Evolutionary conservation across 352 stramenopile species (phyloP).

Genomic region (Phytophthora quininea): DNA sequence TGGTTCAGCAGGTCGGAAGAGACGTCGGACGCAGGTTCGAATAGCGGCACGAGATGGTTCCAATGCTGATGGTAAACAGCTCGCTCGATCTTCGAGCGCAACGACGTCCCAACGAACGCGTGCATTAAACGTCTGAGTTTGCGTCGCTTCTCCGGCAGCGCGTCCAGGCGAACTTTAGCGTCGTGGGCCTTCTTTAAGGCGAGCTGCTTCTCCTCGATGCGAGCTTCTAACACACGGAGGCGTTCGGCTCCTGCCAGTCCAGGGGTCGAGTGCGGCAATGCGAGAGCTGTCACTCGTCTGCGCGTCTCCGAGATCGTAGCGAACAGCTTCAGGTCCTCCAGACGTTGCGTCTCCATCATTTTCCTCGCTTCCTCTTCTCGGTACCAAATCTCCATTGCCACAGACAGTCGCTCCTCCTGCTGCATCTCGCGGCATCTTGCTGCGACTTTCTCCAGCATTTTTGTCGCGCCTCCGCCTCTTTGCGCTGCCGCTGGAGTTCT

Average conservation of each 20-base stretch:
- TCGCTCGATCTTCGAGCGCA: slow-evolving; percentile 52
- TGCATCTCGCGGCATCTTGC: slow-evolving; percentile 58
- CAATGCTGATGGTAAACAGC: slow-evolving; percentile 50
- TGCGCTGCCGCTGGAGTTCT: slow-evolving; percentile 42
- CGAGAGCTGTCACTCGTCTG: slow-evolving; percentile 36
- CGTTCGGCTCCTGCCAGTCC: slow-evolving; percentile 35
- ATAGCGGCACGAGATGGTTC: slow-evolving; percentile 43
- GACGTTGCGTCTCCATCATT: slow-evolving; percentile 34
- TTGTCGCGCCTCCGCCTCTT: slow-evolving; percentile 34
- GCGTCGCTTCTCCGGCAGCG: slow-evolving; percentile 38
- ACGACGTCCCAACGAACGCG: slow-evolving; percentile 34
- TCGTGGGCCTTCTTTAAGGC: slow-evolving; percentile 24
- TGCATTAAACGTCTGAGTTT: slow-evolving; percentile 40
- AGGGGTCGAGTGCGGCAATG: slow-evolving; percentile 40
- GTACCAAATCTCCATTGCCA: slow-evolving; percentile 43
- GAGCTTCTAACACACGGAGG: slow-evolving; percentile 35
- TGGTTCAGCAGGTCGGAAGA: slow-evolving; percentile 40
- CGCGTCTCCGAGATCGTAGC: slow-evolving; percentile 28
- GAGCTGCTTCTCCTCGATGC: slow-evolving; percentile 44
- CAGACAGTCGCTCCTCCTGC: slow-evolving; percentile 55
- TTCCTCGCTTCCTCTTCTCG: slow-evolving; percentile 25
- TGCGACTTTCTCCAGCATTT: slow-evolving; percentile 35
- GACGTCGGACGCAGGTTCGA: slow-evolving; percentile 29
- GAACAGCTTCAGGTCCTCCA: slow-evolving; percentile 48
- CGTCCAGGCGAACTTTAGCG: slow-evolving; percentile 51